Evolutionary conservation across 306 rosid genomes (phyloP).

Genomic region (Gillenia trifoliata): DNA sequence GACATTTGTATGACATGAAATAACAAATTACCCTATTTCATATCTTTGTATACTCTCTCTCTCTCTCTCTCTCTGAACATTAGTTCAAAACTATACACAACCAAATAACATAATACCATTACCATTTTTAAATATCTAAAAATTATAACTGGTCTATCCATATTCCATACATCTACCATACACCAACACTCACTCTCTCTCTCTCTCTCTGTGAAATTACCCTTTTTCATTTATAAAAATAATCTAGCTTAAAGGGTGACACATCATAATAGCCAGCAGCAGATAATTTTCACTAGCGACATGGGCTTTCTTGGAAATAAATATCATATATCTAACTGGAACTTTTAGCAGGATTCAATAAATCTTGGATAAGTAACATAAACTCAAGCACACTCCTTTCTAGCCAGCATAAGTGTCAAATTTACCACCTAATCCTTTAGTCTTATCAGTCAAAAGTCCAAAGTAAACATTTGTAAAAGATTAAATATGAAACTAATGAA

Average conservation of each 20-base stretch:
- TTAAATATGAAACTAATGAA: background rate
- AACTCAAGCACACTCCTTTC: background rate
- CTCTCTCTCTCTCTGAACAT: background rate
- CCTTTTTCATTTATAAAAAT: no score
- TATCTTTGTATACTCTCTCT: no score
- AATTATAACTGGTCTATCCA: background rate
- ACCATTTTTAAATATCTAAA: background rate
- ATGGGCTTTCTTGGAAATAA: background rate
- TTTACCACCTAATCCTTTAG: background rate
- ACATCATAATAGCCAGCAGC: background rate
- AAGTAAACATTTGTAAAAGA: background rate
- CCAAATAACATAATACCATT: background rate
- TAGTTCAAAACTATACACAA: no score
- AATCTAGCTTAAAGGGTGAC: background rate
- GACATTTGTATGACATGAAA: conserved; percentile 5
- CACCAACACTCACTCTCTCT: background rate
- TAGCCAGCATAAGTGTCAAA: background rate
- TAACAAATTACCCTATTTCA: no score
- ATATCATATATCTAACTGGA: background rate
- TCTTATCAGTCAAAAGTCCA: background rate
- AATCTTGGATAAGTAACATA: background rate
- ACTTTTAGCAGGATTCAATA: background rate
- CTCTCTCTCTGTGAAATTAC: no score
- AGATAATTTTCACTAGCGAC: background rate
- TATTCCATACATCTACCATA: background rate